phyloP scores from a whole-genome alignment of 2,329 filamentous ascomycete genomes.

The Fusarium coffeatum region DNA sequence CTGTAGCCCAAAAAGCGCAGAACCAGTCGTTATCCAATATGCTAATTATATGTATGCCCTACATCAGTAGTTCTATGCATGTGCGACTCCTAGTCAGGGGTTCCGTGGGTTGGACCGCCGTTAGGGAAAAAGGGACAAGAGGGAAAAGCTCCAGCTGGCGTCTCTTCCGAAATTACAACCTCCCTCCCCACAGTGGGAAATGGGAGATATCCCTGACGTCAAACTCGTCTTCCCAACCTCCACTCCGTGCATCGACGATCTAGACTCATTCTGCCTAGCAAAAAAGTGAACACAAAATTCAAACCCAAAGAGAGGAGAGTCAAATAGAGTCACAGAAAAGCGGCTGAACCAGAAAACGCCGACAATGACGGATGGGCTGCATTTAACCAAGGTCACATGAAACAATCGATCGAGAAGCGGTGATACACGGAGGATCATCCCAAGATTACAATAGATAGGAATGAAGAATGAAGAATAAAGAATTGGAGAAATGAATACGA shows the following conservation, averaged over 20 bases:
- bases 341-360: slow-evolving; percentile 2
- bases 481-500: slow-evolving; percentile 24
- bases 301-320: slow-evolving; percentile 8
- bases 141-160: slow-evolving; percentile 9
- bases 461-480: slow-evolving; percentile 12
- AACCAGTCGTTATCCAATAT: slow-evolving; percentile 8
- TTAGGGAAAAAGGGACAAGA: slow-evolving; percentile 12
- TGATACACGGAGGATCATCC: background rate
- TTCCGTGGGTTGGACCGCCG: background rate
- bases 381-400: background rate
- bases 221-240: slow-evolving; percentile 14
- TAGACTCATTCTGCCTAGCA: slow-evolving; percentile 13
- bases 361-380: background rate
- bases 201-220: slow-evolving; percentile 43
- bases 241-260: slow-evolving; percentile 34
- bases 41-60: slow-evolving; percentile 19
- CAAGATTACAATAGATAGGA: background rate
- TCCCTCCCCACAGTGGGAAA: slow-evolving; percentile 39
- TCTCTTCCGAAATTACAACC: slow-evolving; percentile 36
- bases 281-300: background rate
- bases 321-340: background rate
- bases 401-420: background rate
- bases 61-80: slow-evolving; percentile 25
- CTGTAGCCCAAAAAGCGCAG: background rate
- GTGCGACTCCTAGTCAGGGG: slow-evolving; percentile 37